Evolutionary conservation across 345 rosid species (phyloP), one percentile per base, ranked within the genome.

Genomic region (Microthlaspi erraticum): DNA sequence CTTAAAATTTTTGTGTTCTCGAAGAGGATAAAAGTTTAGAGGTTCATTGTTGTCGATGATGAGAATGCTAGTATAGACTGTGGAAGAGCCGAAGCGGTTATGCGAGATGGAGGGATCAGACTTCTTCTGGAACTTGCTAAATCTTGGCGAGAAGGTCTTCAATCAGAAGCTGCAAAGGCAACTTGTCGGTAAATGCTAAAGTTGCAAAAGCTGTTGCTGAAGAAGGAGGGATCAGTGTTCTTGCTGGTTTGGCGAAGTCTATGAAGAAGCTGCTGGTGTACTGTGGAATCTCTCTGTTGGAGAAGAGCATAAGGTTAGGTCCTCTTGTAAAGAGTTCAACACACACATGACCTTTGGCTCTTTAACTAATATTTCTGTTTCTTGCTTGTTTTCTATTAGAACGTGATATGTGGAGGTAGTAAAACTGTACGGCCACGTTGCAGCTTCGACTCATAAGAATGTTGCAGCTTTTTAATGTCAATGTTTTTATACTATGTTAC

Each of bases 101-200:
- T 87, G 87, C 74, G 62, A 53, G 86, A 82, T 74, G 96, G 96
- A 69, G 97, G 96, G 17, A 81, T 88, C 53, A 72, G 81, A 5
- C 82, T 91, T 32, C 93, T 91, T 66, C 72, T 91, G 52, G 74
- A 86, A 50, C 87, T 84, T 60, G 90, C 96, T 36, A 84, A 75
- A 71, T 87, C 96, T 9, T 85, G 84, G 88, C 68, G 82, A 33
- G 96, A 91, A 83, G 88, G 84, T 37, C 73, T 91, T 64, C 96
- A 91, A 42, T 76, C 91, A 19, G 96, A 88, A 80, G 91, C 91
- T 73, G 90, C 93, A 61, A 88, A 87, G 86, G 95, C 97, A 83
- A 88, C 80, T 80, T 90, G 81, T 86, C 92, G 7, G 84, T 85
- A 46, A 85, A 86, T 81, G 79, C 77, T 44, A 83, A 75, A 48